Conservation (phyloP, 1,284 basidiomycete genomes). For the Calocybe gambosa region DNA sequence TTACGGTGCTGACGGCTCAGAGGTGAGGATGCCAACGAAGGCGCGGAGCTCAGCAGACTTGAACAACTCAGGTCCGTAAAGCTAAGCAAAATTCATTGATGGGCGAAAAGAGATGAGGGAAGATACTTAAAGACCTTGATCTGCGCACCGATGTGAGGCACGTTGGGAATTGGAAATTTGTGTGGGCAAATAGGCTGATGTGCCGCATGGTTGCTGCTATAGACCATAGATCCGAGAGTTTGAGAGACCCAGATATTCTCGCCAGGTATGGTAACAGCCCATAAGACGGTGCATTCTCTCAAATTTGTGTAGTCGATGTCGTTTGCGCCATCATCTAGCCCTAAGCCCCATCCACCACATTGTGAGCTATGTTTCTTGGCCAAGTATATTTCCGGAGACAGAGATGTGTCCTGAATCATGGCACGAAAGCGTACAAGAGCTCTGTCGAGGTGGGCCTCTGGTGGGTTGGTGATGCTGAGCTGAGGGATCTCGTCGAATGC, state of each 20-base stretch:
- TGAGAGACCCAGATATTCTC: constrained; percentile 36
- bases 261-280: constrained; percentile 68
- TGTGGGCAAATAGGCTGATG: constrained; percentile 35
- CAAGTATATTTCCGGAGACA: constrained; percentile 66
- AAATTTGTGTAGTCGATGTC: constrained; percentile 43
- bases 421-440: constrained; percentile 62
- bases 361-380: constrained; percentile 33
- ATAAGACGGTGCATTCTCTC: constrained; percentile 56
- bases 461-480: constrained; percentile 41
- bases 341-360: constrained; percentile 68
- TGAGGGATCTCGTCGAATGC: constrained; percentile 52
- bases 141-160: constrained; percentile 56
- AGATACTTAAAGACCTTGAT: constrained; percentile 45
- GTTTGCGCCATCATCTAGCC: constrained; percentile 21
- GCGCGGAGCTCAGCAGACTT: constrained; percentile 55
- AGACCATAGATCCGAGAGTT: constrained; percentile 1
- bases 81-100: too few relatives aligned
- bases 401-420: constrained; percentile 78
- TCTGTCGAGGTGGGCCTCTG: constrained; percentile 38
- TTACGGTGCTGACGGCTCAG: constrained; percentile 47
- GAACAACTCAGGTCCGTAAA: constrained; percentile 48
- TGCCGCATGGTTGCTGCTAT: constrained; percentile 14
- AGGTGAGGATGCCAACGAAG: constrained; percentile 66
- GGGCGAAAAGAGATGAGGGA: background rate
- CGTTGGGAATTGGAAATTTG: constrained; percentile 56